These are phyloP conservation scores for Saccharomycopsis sp. DNA, from an alignment of 805 yeast genomes.

Conservation along the genomic window DNA sequence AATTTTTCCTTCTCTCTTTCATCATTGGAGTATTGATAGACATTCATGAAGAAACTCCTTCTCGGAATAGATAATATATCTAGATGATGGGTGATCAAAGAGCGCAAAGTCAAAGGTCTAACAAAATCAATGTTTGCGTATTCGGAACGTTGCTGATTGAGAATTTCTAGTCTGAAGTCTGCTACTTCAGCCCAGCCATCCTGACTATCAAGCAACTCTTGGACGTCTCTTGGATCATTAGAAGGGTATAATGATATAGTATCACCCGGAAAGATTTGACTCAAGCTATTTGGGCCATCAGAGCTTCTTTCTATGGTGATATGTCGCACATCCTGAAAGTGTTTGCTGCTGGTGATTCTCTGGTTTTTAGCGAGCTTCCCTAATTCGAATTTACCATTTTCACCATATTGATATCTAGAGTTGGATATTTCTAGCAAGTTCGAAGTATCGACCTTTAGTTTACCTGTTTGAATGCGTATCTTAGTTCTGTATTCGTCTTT, in stretches of 20 bases:
- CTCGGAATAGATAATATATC: slow-evolving; percentile 82
- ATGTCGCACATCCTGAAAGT: slow-evolving; percentile 86
- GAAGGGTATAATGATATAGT: slow-evolving; percentile 69
- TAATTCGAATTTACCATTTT: slow-evolving; percentile 13
- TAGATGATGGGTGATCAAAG: slow-evolving; percentile 68
- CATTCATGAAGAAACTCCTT: slow-evolving; percentile 66
- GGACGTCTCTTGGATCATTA: slow-evolving; percentile 59
- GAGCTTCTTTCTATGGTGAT: slow-evolving; percentile 34
- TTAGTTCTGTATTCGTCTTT: background rate
- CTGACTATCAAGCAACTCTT: slow-evolving; percentile 58
- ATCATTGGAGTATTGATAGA: slow-evolving; percentile 72
- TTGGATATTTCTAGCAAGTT: slow-evolving; percentile 27
- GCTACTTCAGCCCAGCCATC: slow-evolving; percentile 63
- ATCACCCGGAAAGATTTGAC: slow-evolving; percentile 59
- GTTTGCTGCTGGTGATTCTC: slow-evolving; percentile 62
- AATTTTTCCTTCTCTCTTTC: slow-evolving; percentile 71
- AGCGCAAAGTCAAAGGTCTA: slow-evolving; percentile 57
- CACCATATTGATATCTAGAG: slow-evolving; percentile 23
- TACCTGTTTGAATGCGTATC: slow-evolving; percentile 15
- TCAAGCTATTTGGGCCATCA: slow-evolving; percentile 21
- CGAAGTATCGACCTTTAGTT: slow-evolving; percentile 29
- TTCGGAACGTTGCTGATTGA: slow-evolving; percentile 30
- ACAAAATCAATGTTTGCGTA: slow-evolving; percentile 54
- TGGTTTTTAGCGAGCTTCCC: slow-evolving; percentile 47
- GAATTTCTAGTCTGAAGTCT: slow-evolving; percentile 45